A percentile compares a stretch with the other conserved stretches of the same genome.
Conservation (phyloP, 139 green algal species). For the Ostreobium quekettii region DNA sequence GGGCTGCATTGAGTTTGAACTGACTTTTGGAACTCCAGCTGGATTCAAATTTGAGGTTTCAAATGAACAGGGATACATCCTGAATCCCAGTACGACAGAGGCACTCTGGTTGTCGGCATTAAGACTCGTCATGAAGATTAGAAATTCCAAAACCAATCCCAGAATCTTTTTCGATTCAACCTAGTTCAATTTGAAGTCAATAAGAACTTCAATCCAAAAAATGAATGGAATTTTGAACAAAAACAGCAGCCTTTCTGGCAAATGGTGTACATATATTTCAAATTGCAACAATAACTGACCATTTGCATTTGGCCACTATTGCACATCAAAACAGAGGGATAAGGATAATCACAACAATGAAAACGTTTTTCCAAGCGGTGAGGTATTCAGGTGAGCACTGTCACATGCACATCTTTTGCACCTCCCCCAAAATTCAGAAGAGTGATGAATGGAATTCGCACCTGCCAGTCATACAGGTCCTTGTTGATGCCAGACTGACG, state of each 20-base stretch:
- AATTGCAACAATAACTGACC: background rate
- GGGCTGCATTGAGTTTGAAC: background rate
- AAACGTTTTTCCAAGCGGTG: too few relatives aligned
- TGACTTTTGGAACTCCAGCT: background rate
- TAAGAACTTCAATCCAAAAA: too few relatives aligned
- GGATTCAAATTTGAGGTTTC: background rate
- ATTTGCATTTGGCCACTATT: background rate
- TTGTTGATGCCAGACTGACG: slow-evolving; percentile 28
- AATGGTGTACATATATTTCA: background rate
- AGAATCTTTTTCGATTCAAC: too few relatives aligned
- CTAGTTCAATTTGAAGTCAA: too few relatives aligned
- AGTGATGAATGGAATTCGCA: background rate
- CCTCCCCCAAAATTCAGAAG: too few relatives aligned
- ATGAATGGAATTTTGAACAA: too few relatives aligned
- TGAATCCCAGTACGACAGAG: background rate
- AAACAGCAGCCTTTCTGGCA: too few relatives aligned
- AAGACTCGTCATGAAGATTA: too few relatives aligned
- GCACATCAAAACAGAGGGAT: background rate
- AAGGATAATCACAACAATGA: background rate
- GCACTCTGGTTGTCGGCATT: too few relatives aligned
- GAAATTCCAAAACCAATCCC: too few relatives aligned
- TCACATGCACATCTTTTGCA: background rate
- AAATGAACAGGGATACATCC: background rate
- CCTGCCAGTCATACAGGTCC: slow-evolving; percentile 72
- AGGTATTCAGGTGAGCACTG: too few relatives aligned